Evolutionary conservation across 23 red algal species (phyloP), one percentile per base, ranked within the genome.

Genomic region (Agarophyton chilense): DNA sequence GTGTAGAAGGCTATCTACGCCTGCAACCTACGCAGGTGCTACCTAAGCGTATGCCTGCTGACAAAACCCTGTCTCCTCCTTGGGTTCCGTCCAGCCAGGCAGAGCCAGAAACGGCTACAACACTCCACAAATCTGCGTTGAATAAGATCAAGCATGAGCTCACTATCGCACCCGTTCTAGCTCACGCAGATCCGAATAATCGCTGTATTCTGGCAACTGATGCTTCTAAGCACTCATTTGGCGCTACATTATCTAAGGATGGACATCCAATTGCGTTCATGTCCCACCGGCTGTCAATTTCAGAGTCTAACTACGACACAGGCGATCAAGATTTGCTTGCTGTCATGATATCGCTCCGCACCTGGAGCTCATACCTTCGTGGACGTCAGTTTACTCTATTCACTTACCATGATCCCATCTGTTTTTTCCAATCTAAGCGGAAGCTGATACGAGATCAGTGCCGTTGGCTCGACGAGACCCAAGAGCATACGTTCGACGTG

Each of bases 341-440:
- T 0, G 29, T 40, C 50, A 83, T 83, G 49, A 41, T 83, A 0
- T 0, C 79, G 7, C 57, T 83, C 12, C 29, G n/a, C 13, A 34
- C 53, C 10, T 62, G 79, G 79, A 42, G 13, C 38, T 17, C 52
- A 61, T 43, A 83, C 53, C 45, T 83, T 9, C 24, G 52, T 16
- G 52, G 26, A 28, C 2, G 36, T 16, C 53, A 64, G 6, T 65
- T 83, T 3, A n/a, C 29, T 11, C 43, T 83, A 10, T 12, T 7
- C 10, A 83, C 19, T 8, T 53, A 83, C 25, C 79, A 83, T 28
- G 54, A 83, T 21, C 79, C 79, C 10, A 83, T 83, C 2, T 0
- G 53, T 17, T 83, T 34, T 42, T 28, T 83, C 16, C 52, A 83
- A 8, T 34, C 53, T 0, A 83, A 63, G 54, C 47, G 0, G 5